phyloP scores from a whole-genome alignment of 2,329 filamentous ascomycete species.

The Xylariomycetidae sp. region DNA sequence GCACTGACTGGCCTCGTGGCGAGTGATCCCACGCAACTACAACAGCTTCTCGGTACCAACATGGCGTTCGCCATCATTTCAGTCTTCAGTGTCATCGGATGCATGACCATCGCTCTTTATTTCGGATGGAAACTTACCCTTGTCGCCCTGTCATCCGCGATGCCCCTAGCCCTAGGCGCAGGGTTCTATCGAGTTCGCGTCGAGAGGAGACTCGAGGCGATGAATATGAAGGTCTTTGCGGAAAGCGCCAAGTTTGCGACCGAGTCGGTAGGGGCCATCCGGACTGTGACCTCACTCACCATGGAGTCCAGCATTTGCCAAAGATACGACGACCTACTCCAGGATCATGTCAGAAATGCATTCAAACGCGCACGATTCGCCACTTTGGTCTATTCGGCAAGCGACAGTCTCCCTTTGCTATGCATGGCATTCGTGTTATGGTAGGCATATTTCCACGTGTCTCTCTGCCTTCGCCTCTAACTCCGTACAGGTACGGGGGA shows the following conservation, averaged over 20 bases:
- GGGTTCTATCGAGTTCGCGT: conserved; percentile 32
- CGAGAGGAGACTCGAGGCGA: conserved; percentile 22
- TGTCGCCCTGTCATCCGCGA: conserved; percentile 56
- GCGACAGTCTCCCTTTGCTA: conserved; percentile 45
- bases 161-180: conserved; percentile 42
- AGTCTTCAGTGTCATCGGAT: conserved; percentile 59
- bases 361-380: conserved; percentile 56
- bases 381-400: conserved; percentile 64
- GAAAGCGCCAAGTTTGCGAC: conserved; percentile 69
- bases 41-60: conserved; percentile 57
- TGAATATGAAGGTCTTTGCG: conserved; percentile 62
- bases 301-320: conserved; percentile 60
- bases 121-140: conserved; percentile 74
- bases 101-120: conserved; percentile 59
- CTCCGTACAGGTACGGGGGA: conserved; percentile 54
- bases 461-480: not conserved
- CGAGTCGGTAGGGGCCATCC: conserved; percentile 67
- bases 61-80: conserved; percentile 58
- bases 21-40: conserved; percentile 51
- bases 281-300: conserved; percentile 64
- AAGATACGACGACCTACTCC: conserved; percentile 55
- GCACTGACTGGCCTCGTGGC: conserved; percentile 51
- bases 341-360: conserved; percentile 51
- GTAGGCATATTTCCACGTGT: conserved; percentile 6
- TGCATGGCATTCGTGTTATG: conserved; percentile 29